phyloP scores from a whole-genome alignment of 306 rosid species.

The Datisca glomerata region DNA sequence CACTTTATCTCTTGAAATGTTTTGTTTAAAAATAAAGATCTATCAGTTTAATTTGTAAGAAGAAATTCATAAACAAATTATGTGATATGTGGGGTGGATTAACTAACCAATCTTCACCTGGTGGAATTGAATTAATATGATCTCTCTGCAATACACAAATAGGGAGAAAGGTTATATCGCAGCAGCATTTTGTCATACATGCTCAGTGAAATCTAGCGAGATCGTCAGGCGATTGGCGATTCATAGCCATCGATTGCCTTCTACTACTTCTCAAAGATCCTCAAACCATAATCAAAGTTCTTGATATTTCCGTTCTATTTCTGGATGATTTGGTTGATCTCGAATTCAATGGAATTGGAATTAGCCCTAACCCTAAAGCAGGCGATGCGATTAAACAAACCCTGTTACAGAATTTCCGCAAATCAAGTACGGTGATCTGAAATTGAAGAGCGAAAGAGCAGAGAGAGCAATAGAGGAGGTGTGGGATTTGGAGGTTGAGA shows the following conservation, averaged over 20 bases:
- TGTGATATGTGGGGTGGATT: conserved; percentile 56
- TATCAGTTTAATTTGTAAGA: conserved; percentile 36
- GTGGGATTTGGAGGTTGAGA: conserved; percentile 67
- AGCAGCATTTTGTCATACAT: conserved; percentile 21
- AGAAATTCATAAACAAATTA: conserved; percentile 23
- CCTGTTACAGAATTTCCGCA: conserved; percentile 49
- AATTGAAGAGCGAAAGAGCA: conserved; percentile 23
- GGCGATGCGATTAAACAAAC: conserved; percentile 40
- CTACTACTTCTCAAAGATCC: conserved; percentile 49
- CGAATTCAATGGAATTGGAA: not conserved
- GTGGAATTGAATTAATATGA: conserved; percentile 39
- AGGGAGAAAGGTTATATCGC: conserved; percentile 39
- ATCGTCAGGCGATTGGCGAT: conserved; percentile 44
- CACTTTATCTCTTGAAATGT: conserved; percentile 40
- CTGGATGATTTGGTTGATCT: conserved; percentile 51
- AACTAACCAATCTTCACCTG: conserved; percentile 29
- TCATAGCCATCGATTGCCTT: conserved; percentile 43
- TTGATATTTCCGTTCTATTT: conserved; percentile 23
- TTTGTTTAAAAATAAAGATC: conserved; percentile 42
- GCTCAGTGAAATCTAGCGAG: conserved; percentile 36
- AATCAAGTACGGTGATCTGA: conserved; percentile 39
- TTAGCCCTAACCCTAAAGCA: conserved; percentile 16
- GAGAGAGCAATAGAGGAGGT: conserved; percentile 32
- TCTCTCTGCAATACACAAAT: conserved; percentile 33
- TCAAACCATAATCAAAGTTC: conserved; percentile 28